Evolutionary conservation across 257 asterid species (phyloP).

Genomic region (Solanum paucissectum): DNA sequence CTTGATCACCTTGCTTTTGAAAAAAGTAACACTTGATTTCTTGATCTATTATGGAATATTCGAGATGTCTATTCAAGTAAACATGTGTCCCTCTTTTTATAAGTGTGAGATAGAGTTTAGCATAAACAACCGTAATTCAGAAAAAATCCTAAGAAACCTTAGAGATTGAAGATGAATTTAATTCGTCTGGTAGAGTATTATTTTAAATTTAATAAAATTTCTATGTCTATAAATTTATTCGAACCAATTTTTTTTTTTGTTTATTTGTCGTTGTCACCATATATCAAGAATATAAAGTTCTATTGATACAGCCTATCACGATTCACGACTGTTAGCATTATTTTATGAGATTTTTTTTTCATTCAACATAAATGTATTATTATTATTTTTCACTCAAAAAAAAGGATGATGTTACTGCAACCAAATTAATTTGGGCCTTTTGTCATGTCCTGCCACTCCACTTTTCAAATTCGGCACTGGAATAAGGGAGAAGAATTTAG

Average conservation of each 20-base stretch:
- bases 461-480: too few relatives aligned
- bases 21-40: not conserved
- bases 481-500: too few relatives aligned
- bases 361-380: not conserved
- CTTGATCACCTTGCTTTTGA: not conserved
- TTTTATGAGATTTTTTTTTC: not conserved
- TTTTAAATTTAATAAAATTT: not conserved
- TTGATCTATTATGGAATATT: not conserved
- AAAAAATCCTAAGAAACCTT: not conserved
- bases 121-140: not conserved
- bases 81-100: not conserved
- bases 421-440: not conserved
- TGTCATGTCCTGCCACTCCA: too few relatives aligned
- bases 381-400: not conserved
- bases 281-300: not conserved
- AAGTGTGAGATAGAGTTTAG: not conserved
- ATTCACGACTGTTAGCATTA: not conserved
- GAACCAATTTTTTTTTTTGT: not conserved
- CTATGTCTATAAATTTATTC: not conserved
- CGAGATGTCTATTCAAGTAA: not conserved
- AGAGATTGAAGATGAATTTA: not conserved
- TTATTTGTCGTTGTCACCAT: not conserved
- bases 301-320: not conserved
- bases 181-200: not conserved
- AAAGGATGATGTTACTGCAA: not conserved